Base-by-base conservation (phyloP, 2,329 filamentous ascomycete genomes). In the Xylariaceae sp. region DNA sequence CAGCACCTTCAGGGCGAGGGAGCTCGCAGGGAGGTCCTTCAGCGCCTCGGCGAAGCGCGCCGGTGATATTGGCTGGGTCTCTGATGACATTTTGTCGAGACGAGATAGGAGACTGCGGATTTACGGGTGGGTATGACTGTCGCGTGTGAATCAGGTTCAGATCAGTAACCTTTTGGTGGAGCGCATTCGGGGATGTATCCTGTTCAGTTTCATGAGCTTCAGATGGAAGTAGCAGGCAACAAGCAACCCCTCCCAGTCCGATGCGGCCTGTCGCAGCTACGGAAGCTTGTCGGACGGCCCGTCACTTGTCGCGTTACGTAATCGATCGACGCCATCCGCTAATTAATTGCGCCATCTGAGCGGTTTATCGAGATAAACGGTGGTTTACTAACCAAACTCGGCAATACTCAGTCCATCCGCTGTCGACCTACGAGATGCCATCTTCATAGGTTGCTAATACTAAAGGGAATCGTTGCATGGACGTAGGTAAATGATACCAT, bases 1-100 rank as follows among this genome's bases (percentile, higher is more conserved):
- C 70, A 88, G 82, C 60, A 88, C 83, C 74, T 92, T 92, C 73
- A 88, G 80, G 74, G 88, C 86, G 5, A 92, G 85, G 59, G 81
- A 81, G 63, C 82, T 80, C 65, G 87, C 72, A 47, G 88, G 83
- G 58, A 92, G 84, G 61, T 86, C 82, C 65, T 80, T 77, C 65
- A 92, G 80, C 23, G 89, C 89, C 62, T 79, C 77, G 69, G 86
- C 83, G 76, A 90, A 90, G 70, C 82, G 82, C 15, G 77, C 72
- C 30, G 84, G 77, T 51, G 80, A 75, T 70, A 90, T 90, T 60
- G 87, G 87, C 9, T 72, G 69, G 5, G 85, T 73, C 67, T 84
- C 81, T 58, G 83, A 78, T n/a, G 86, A 87, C 85, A 89, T 88
- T 51, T 62, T 51, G 69, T 23, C 41, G 44, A 13, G 56, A 57